Conservation (phyloP, 2,329 filamentous ascomycete genomes). For the Ascochyta fabae region DNA sequence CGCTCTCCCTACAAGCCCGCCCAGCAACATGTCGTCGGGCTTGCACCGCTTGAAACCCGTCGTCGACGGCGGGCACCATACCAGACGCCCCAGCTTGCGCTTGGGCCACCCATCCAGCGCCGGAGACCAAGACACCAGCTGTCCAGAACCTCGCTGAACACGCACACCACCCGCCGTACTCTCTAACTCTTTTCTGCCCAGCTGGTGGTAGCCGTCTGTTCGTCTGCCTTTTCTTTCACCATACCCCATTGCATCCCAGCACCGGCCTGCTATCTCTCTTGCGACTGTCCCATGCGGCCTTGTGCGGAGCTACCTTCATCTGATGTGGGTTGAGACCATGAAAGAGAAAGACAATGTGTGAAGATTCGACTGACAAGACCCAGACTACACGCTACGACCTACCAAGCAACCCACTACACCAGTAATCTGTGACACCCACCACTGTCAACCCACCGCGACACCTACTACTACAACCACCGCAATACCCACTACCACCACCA, state of each 20-base stretch:
- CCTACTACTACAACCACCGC: background rate
- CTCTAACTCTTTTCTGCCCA: constrained; percentile 27
- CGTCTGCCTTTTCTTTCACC: constrained; percentile 24
- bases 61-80: background rate
- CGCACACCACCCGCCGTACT: constrained; percentile 11
- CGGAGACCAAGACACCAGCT: constrained; percentile 38
- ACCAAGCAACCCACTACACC: too few relatives aligned
- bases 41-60: constrained; percentile 3
- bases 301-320: constrained; percentile 22
- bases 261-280: constrained; percentile 7
- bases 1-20: background rate
- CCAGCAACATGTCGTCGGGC: background rate
- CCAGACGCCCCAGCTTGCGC: constrained; percentile 25
- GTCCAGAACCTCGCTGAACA: constrained; percentile 40
- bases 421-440: too few relatives aligned
- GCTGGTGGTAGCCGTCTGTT: constrained; percentile 28
- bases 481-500: background rate
- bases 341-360: background rate
- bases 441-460: too few relatives aligned
- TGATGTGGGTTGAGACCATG: background rate
- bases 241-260: constrained; percentile 36
- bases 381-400: background rate
- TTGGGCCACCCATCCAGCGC: constrained; percentile 41
- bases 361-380: background rate
- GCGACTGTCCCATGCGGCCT: constrained; percentile 24